Base-by-base conservation (phyloP, 2,329 filamentous ascomycete species). In the Ascosphaera apis region DNA sequence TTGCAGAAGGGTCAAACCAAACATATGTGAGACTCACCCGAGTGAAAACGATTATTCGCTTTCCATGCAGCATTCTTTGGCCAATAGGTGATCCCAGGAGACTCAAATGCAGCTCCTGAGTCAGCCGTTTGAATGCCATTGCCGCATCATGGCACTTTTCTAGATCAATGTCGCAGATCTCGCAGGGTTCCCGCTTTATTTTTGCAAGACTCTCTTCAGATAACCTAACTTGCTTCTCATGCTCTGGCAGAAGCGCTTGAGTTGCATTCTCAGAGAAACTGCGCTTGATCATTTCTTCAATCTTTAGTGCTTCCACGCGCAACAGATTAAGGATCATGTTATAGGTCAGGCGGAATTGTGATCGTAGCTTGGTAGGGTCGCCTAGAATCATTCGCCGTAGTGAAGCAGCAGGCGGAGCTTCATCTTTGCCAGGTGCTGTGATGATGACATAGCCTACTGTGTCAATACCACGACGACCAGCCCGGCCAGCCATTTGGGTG, bases 221-320 rank as follows among this genome's bases (percentile, higher is more conserved):
- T 2, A 92, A 46, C 52, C 86, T 83, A 41, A 98, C 82, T 39
- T 83, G 78, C 55, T 91, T 91, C 56, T 98, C 84, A 47, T 95
- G 86, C 54, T 95, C 84, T 0, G 88, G 88, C 1, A 95, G 63
- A 9, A 95, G 59, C 42, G 91, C 84, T 51, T 98, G 88, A 0
- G 86, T 95, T 16, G 86, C 86, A 55, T 98, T 88, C 54, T 98
- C 88, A 36, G 86, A 93, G 63, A 98, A 98, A 53, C 84, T 93
- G 44, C 88, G 77, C 66, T 98, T 98, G 62, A 98, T 98, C 88
- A 98, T 98, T 57, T 98, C 88, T 53, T 98, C 88, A 46, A 98
- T 95, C 60, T 93, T 95, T 44, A 98, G 60, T 2, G 88, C 88
- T 54, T 98, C 88, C 2, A 98, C 88, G 25, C 88, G 76, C 34